Base-by-base conservation (phyloP, 169 alveolate species). In the Plasmodium chabaudi region DNA sequence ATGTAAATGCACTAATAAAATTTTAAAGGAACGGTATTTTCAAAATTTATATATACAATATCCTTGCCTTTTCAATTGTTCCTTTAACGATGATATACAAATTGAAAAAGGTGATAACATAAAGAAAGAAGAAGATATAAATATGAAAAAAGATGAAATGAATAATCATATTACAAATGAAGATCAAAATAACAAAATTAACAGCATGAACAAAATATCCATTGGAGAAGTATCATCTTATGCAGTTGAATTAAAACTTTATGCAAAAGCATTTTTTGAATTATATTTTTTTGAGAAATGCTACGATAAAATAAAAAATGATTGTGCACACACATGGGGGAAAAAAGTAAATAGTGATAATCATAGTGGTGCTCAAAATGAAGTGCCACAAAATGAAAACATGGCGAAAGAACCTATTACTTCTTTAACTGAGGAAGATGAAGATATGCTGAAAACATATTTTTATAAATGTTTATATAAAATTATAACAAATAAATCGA, bases 191-290 rank as follows among this genome's bases (percentile, higher is more conserved):
- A 27, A 0, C 39, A 25, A 27, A 1, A 27, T 27, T 71, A 61
- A 10, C 25, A 65, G n/a, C 5, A 27, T 12, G 6, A 44, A 12
- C 17, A 27, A 5, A 12, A 13, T 15, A 27, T 17, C 9, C n/a
- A n/a, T n/a, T 5, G 70, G 87, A 17, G 87, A 86, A 27, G 74
- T 71, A 1, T 72, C 91, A 25, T 86, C 87, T 1, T 51, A 70
- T 44, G 91, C 91, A 9, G 91, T 70, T 42, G 91, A 86, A 44
- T 69, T 86, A 55, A 86, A 86, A 55, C 25, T 71, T 9, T 86
- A 86, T 51, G 91, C 91, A 15, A 86, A 86, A 25, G 91, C 91
- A 25, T 68, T 86, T 46, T 86, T 86, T 13, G 91, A 86, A 15
- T 53, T 70, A 21, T 86, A 27, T 12, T 73, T 69, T n/a, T 19